These are phyloP conservation scores for Pestalotiopsis sp. DNA, from an alignment of 2,329 filamentous ascomycete genomes.

Conservation along the genomic window DNA sequence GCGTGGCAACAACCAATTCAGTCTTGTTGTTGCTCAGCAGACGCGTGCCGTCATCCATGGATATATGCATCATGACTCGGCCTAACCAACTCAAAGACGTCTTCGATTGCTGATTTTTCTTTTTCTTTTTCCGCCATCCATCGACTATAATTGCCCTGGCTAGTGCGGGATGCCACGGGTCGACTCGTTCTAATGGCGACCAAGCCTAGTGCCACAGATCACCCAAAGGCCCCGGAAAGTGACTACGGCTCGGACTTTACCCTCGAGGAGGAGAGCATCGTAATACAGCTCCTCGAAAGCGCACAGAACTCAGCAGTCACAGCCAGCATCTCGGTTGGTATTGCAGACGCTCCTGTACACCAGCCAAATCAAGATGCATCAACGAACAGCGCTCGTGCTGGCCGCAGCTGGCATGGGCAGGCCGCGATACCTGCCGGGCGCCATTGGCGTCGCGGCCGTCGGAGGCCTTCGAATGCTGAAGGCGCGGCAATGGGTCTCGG, in stretches of 20 bases:
- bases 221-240: constrained; percentile 22
- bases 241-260: constrained; percentile 37
- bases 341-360: neutral
- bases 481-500: neutral
- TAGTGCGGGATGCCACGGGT: neutral
- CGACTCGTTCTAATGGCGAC: neutral
- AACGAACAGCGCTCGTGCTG: neutral
- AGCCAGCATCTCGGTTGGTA: neutral
- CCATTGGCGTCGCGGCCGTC: neutral
- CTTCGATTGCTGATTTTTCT: neutral
- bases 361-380: constrained; percentile 7
- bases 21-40: neutral
- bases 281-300: constrained; percentile 28
- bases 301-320: neutral
- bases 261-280: constrained; percentile 30
- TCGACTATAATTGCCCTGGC: too few relatives aligned
- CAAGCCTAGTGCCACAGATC: neutral
- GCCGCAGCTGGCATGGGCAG: neutral
- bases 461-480: neutral
- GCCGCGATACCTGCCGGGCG: constrained; percentile 10
- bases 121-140: neutral
- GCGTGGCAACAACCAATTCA: neutral
- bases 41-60: neutral
- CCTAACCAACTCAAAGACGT: neutral
- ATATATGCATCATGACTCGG: neutral